Conservation (phyloP, 2,329 filamentous ascomycete genomes). For the Mariannaea elegans region DNA sequence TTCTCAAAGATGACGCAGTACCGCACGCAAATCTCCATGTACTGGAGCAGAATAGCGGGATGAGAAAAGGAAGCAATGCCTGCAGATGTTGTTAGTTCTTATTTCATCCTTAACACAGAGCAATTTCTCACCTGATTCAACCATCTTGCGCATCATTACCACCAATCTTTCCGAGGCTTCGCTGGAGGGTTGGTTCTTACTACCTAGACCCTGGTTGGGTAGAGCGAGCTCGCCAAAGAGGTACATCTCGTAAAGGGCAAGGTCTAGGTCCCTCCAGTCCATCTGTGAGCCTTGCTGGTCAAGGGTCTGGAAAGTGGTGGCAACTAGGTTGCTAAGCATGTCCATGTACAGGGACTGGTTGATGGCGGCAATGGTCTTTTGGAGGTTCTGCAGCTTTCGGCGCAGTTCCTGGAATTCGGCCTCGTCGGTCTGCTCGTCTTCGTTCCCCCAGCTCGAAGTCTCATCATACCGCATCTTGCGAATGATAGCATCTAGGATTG, state of each 20-base stretch:
- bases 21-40: slow-evolving; percentile 97
- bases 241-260: slow-evolving; percentile 95
- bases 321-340: slow-evolving; percentile 87
- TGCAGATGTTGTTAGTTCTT: slow-evolving; percentile 47
- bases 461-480: slow-evolving; percentile 98
- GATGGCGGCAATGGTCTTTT: slow-evolving; percentile 90
- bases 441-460: slow-evolving; percentile 90
- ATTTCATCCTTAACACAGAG: background rate
- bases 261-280: slow-evolving; percentile 94
- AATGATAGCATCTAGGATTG: slow-evolving; percentile 91
- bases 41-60: slow-evolving; percentile 91
- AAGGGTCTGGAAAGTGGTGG: slow-evolving; percentile 83
- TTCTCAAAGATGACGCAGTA: slow-evolving; percentile 94
- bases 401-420: slow-evolving; percentile 96
- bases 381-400: slow-evolving; percentile 86
- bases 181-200: slow-evolving; percentile 83
- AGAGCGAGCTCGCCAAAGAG: slow-evolving; percentile 95
- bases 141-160: slow-evolving; percentile 95
- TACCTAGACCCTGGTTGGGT: slow-evolving; percentile 84
- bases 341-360: slow-evolving; percentile 91
- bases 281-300: slow-evolving; percentile 77
- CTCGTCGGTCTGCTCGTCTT: slow-evolving; percentile 95
- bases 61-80: slow-evolving; percentile 87
- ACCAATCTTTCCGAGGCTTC: slow-evolving; percentile 83
- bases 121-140: slow-evolving; percentile 77